Base-by-base conservation (phyloP, 2,329 filamentous ascomycete species). In the Periconia sp. region DNA sequence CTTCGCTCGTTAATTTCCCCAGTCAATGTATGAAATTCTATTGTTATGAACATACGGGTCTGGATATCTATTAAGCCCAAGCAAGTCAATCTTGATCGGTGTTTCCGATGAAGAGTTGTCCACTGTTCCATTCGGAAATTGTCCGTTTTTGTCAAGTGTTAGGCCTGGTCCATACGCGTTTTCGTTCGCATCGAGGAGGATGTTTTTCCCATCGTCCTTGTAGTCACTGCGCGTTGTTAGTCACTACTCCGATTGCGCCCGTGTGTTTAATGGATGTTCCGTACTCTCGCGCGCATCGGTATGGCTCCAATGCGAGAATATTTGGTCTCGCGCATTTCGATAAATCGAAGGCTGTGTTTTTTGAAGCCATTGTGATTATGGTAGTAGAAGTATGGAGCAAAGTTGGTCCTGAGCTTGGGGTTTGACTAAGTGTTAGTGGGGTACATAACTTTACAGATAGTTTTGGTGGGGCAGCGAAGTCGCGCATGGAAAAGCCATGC, bases 171-270 rank as follows among this genome's bases (percentile, higher is more conserved):
- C 94, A 68, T 89, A 97, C 55, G 94, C 92, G 70, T 99, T 99
- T 78, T 99, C 94, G 69, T 99, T 99, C 64, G 94, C 94, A 73
- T 99, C 94, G 61, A 99, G 89, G 49, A 99, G 87, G 66, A 97
- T 86, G 70, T 97, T 97, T 54, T 87, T 93, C 63, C 94, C 94
- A 72, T 99, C 90, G 74, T 99, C 93, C 79, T 99, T 97, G 84
- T 99, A 97, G 83, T 99, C 94, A 79, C 91, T 95, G 45, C 41
- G 19, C 23, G 44, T 31, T 20, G 54, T 69, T 31, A 71, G 61
- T n/a, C n/a, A n/a, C n/a, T 51, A 20, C 13, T 53, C 17, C 41
- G 18, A 30, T 45, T 42, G 50, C 31, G 13, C 13, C 11, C 30
- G 48, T 17, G 10, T 13, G 45, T 52, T 50, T 44, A 44, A 53